Conservation (phyloP, 116 monocot species). For the Dioscorea cayenensis region DNA sequence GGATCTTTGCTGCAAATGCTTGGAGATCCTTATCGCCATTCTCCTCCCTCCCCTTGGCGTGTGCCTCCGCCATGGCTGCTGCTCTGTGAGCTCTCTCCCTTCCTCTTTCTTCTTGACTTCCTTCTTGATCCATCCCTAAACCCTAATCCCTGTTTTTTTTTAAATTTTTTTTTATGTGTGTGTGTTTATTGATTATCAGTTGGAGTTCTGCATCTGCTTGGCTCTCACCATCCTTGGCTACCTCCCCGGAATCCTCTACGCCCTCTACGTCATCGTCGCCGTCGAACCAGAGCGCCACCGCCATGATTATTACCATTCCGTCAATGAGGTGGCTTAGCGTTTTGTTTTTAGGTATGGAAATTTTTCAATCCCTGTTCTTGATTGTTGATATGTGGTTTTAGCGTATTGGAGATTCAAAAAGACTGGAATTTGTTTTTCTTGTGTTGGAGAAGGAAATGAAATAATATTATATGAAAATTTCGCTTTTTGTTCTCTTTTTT, state of each 20-base stretch:
- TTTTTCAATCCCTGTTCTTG: too few species aligned
- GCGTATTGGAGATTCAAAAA: too few species aligned
- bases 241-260: conserved; percentile 27
- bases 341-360: too few species aligned
- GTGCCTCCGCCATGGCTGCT: conserved; percentile 27
- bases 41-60: conserved; percentile 28
- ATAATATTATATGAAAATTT: too few species aligned
- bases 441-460: too few species aligned
- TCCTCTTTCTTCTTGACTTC: background rate
- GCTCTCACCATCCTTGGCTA: conserved; percentile 30
- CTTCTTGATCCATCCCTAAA: background rate
- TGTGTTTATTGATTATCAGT: conserved; percentile 1
- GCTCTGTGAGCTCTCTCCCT: conserved; percentile 9
- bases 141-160: too few species aligned
- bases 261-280: conserved; percentile 23
- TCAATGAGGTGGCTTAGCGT: background rate
- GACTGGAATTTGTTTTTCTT: too few species aligned
- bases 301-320: conserved; percentile 1
- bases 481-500: too few species aligned
- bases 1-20: conserved; percentile 20
- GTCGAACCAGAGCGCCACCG: conserved; percentile 16
- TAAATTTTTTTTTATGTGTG: too few species aligned
- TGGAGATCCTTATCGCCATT: conserved; percentile 33
- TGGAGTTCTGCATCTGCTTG: conserved; percentile 35
- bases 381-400: too few species aligned